Base-by-base conservation (phyloP, 2,329 filamentous ascomycete genomes). In the Fusarium stilboides region DNA sequence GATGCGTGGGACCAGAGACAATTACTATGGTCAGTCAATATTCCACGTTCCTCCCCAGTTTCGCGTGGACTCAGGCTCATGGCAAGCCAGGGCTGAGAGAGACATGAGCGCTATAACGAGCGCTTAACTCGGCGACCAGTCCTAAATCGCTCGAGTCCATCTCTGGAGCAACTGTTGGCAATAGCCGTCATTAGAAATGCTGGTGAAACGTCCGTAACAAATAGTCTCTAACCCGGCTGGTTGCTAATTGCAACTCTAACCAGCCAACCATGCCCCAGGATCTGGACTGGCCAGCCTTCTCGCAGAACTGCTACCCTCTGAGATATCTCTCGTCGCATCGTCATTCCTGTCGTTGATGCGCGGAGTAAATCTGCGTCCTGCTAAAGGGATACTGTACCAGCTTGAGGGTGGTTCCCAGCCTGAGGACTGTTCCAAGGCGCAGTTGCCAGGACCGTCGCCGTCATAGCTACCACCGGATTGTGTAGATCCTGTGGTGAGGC, bases 31-130 rank as follows among this genome's bases (percentile, higher is more conserved):
- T 53, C 46, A 53, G 42, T 53, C 40, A 62, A 55, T 46, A 70
- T 67, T 61, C 51, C 58, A 70, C 54, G 67, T 70, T 70, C 67
- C 67, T 70, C 54, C 20, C 31, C 49, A 53, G 67, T 70, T 70
- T 70, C 67, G 64, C 43, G 31, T 60, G 47, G 43, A 59, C 44
- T 70, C 58, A 64, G 49, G 40, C 58, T 70, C 43, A 57, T 59
- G 45, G 52, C 34, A 47, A 67, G 54, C 51, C 22, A 50, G 64
- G 62, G 67, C 58, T 42, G 50, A 65, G 54, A 65, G 54, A 70
- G 53, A 64, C 66, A 59, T 22, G 31, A 55, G 47, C 22, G 12
- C 46, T 33, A 44, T 52, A 56, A 50, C 55, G 20, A 46, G 53
- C 50, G 44, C 39, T 50, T 43, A 51, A 51, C 28, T 68, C 58